Conservation (phyloP, 2,329 filamentous ascomycete genomes). For the Talaromyces albobiverticillius region DNA sequence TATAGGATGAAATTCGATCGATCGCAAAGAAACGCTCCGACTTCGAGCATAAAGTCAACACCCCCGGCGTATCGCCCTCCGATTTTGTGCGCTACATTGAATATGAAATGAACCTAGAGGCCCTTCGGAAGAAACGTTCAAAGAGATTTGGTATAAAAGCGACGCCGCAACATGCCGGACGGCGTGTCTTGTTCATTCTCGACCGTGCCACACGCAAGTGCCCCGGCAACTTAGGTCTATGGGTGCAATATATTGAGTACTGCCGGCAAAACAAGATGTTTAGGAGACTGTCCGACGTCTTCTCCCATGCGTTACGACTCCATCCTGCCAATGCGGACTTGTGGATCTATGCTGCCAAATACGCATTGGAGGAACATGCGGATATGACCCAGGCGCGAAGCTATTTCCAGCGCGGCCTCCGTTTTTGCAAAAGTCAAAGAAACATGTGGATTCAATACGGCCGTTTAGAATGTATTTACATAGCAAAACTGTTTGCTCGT, state of each 20-base stretch:
- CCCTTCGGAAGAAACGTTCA: constrained; percentile 77
- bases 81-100: constrained; percentile 84
- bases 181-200: constrained; percentile 83
- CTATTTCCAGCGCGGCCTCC: constrained; percentile 83
- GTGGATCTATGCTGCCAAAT: constrained; percentile 81
- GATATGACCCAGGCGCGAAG: constrained; percentile 84
- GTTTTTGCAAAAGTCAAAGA: constrained; percentile 77
- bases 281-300: constrained; percentile 59
- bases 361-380: constrained; percentile 71
- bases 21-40: constrained; percentile 89
- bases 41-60: constrained; percentile 87
- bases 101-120: constrained; percentile 66
- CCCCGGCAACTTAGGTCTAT: constrained; percentile 74
- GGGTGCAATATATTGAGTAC: constrained; percentile 88
- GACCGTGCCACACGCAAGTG: constrained; percentile 84
- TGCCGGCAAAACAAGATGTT: constrained; percentile 64
- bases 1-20: constrained; percentile 81
- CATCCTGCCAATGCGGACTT: constrained; percentile 79
- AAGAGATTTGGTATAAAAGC: constrained; percentile 74
- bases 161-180: constrained; percentile 69
- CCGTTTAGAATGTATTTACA: constrained; percentile 87
- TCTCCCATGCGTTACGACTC: constrained; percentile 71
- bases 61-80: constrained; percentile 69
- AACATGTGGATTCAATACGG: constrained; percentile 86
- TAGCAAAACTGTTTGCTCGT: constrained; percentile 74